Conservation (phyloP, 805 yeast species). For the Saccharomycopsis guyanensis region DNA sequence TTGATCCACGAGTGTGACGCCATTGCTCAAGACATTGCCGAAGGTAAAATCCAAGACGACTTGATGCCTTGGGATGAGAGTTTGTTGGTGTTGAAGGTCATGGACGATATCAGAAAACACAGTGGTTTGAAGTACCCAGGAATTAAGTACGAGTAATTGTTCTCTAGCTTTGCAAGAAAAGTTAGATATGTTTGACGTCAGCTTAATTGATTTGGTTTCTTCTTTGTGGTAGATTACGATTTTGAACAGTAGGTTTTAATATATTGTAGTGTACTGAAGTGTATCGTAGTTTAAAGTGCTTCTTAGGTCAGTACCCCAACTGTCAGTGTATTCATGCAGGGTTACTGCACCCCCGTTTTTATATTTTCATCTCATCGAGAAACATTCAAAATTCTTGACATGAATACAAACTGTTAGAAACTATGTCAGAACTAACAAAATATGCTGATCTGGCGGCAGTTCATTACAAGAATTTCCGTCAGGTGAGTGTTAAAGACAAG, state of each 20-base stretch:
- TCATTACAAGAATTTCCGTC: conserved; percentile 9
- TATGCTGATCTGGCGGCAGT: background rate
- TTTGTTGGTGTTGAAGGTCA: conserved; percentile 36
- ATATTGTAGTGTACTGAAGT: too few relatives aligned
- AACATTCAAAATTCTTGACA: too few relatives aligned
- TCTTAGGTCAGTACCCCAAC: too few relatives aligned
- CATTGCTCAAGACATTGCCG: conserved; percentile 37
- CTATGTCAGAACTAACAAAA: background rate
- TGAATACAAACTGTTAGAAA: too few relatives aligned
- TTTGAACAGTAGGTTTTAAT: too few relatives aligned
- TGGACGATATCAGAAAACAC: conserved; percentile 41
- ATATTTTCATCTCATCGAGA: too few relatives aligned
- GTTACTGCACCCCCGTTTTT: too few relatives aligned
- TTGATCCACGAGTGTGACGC: conserved; percentile 52
- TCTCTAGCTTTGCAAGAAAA: background rate
- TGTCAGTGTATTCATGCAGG: too few relatives aligned
- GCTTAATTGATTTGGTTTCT: too few relatives aligned
- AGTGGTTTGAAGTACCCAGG: conserved; percentile 37
- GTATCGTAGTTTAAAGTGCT: too few relatives aligned
- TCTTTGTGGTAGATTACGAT: too few relatives aligned
- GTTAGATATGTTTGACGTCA: too few relatives aligned
- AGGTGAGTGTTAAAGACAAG: conserved; percentile 6
- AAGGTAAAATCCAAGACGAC: conserved; percentile 32
- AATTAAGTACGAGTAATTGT: conserved; percentile 8
- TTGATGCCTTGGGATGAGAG: conserved; percentile 40